Conservation (phyloP, 2,329 filamentous ascomycete genomes). For the Penicillium aurantiogriseum region DNA sequence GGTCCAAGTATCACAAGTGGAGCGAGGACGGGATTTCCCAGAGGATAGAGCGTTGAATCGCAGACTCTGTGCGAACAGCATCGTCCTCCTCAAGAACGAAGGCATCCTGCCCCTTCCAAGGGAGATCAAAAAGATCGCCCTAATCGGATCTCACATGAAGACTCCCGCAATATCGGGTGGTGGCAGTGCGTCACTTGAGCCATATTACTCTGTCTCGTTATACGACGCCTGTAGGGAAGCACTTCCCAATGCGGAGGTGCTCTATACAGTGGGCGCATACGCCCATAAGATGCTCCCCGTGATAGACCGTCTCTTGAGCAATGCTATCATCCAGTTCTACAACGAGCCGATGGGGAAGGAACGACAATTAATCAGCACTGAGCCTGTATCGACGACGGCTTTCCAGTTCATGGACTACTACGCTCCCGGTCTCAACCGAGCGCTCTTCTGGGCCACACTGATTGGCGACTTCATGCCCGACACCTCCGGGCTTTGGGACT, state of each 20-base stretch:
- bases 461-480: conserved; percentile 57
- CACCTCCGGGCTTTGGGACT: conserved; percentile 57
- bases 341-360: conserved; percentile 22
- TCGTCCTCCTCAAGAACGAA: conserved; percentile 25
- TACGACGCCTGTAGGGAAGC: conserved; percentile 31
- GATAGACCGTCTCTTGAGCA: conserved; percentile 27
- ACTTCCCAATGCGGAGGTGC: conserved; percentile 10
- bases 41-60: conserved; percentile 21
- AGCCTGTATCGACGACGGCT: conserved; percentile 32
- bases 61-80: conserved; percentile 14
- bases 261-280: conserved; percentile 25
- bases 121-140: conserved; percentile 12
- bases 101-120: conserved; percentile 22
- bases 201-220: conserved; percentile 34
- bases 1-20: conserved; percentile 11
- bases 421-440: conserved; percentile 24
- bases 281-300: conserved; percentile 36
- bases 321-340: conserved; percentile 28
- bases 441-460: conserved; percentile 54
- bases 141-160: conserved; percentile 38
- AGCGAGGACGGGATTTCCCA: conserved; percentile 12
- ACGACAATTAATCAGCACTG: conserved; percentile 18
- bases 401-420: conserved; percentile 39
- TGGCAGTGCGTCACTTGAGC: conserved; percentile 35
- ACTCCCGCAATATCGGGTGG: conserved; percentile 35